Evolutionary conservation across 495 filamentous ascomycete species (phyloP).

Genomic region (Clavariopsis aquatica): DNA sequence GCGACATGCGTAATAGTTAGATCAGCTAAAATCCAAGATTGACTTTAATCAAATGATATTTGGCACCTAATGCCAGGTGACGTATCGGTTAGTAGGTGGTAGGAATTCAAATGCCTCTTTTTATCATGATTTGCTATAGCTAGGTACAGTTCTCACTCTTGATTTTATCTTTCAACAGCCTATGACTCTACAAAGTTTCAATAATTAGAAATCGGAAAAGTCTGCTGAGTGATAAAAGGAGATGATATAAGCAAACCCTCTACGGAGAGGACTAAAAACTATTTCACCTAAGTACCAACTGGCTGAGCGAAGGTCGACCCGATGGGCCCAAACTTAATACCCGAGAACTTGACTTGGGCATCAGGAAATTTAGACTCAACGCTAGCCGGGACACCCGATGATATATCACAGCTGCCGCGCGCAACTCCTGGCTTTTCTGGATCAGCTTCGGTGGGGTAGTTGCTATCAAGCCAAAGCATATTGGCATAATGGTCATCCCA

Average conservation of each 20-base stretch:
- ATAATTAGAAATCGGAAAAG: no score
- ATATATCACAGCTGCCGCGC: constrained; percentile 66
- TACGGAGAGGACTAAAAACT: not conserved
- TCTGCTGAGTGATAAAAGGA: no score
- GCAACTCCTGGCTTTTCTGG: constrained; percentile 62
- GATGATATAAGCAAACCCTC: not conserved
- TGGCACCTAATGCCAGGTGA: no score
- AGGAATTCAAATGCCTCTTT: no score
- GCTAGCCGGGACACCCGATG: constrained; percentile 61
- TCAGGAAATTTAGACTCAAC: constrained; percentile 58
- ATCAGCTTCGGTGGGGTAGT: constrained; percentile 39
- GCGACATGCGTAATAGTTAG: no score
- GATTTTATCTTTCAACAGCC: no score
- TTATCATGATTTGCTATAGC: no score
- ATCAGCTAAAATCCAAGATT: no score
- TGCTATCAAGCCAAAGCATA: constrained; percentile 72
- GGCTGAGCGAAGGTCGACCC: constrained; percentile 25
- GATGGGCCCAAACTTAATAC: constrained; percentile 68
- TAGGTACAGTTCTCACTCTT: no score
- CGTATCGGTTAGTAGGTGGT: no score
- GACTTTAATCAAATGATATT: no score
- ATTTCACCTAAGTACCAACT: not conserved
- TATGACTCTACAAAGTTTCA: no score
- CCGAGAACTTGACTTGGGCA: constrained; percentile 62
- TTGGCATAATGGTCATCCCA: constrained; percentile 77